Conservation (phyloP, 371 early-diverging fungal genomes). For the Mortierella sp. region DNA sequence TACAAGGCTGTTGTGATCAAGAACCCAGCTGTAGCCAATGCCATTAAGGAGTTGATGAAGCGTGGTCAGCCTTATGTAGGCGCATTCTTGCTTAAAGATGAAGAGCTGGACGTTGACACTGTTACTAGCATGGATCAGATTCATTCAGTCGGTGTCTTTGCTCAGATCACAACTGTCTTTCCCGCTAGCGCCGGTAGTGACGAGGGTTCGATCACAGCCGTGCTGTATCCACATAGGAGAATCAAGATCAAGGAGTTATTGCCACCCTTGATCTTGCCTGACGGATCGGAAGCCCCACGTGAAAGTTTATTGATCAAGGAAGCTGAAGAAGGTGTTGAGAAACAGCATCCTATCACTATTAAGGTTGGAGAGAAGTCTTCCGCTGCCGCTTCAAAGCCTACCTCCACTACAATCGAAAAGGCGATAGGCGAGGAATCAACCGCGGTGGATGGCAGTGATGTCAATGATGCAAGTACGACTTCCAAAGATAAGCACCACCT, state of each 20-base stretch:
- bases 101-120: slow-evolving; percentile 86
- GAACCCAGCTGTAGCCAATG: slow-evolving; percentile 90
- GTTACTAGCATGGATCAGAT: slow-evolving; percentile 83
- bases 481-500: slow-evolving; percentile 22
- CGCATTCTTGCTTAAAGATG: slow-evolving; percentile 92
- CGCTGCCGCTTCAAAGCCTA: slow-evolving; percentile 4
- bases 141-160: slow-evolving; percentile 95
- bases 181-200: slow-evolving; percentile 86
- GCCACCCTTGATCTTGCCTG: slow-evolving; percentile 52
- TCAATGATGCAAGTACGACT: slow-evolving; percentile 12
- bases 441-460: slow-evolving; percentile 44
- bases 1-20: slow-evolving; percentile 97
- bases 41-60: slow-evolving; percentile 91
- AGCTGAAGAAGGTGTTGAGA: slow-evolving; percentile 32
- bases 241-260: slow-evolving; percentile 84
- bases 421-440: slow-evolving; percentile 32
- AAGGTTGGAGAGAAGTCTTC: slow-evolving; percentile 22
- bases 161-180: slow-evolving; percentile 96
- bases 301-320: slow-evolving; percentile 44
- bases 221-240: slow-evolving; percentile 94
- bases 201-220: slow-evolving; percentile 89
- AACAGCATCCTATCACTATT: slow-evolving; percentile 21
- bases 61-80: slow-evolving; percentile 96
- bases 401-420: slow-evolving; percentile 17
- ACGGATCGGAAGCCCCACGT: slow-evolving; percentile 49